These are phyloP conservation scores for Penicillium ochrochloron DNA, from an alignment of 495 filamentous ascomycete species.

Conservation along the genomic window DNA sequence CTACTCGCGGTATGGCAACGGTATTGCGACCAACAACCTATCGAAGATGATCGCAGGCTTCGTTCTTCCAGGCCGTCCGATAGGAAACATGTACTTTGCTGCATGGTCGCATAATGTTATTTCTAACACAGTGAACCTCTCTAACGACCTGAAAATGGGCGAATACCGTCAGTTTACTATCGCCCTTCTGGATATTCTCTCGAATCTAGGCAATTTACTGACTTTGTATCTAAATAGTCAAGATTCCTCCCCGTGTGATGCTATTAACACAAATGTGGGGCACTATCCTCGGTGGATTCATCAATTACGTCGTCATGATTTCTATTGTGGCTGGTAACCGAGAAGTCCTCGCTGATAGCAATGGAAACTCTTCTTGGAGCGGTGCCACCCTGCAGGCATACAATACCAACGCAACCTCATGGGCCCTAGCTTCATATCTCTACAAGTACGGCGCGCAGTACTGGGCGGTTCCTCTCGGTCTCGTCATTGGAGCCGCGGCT, in stretches of 20 bases:
- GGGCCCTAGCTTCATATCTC: conserved; percentile 49
- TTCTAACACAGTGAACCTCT: conserved; percentile 35
- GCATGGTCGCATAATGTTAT: conserved; percentile 47
- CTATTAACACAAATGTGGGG: conserved; percentile 52
- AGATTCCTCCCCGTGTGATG: conserved; percentile 51
- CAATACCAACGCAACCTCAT: conserved; percentile 48
- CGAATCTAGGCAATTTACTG: background rate
- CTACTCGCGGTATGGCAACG: conserved; percentile 41
- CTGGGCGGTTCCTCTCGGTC: conserved; percentile 51
- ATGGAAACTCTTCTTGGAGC: conserved; percentile 53
- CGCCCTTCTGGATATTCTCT: background rate
- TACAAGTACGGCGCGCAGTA: conserved; percentile 40
- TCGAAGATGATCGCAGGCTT: conserved; percentile 45
- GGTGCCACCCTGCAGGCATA: conserved; percentile 48
- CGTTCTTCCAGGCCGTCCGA: conserved; percentile 47
- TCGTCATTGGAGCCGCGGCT: conserved; percentile 45
- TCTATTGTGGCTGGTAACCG: conserved; percentile 44
- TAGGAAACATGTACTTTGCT: conserved; percentile 52
- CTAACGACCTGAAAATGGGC: conserved; percentile 44
- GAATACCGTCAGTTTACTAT: conserved; percentile 36
- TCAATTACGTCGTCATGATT: conserved; percentile 56
- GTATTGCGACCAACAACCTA: conserved; percentile 44
- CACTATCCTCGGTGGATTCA: conserved; percentile 46
- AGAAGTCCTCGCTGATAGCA: conserved; percentile 37
- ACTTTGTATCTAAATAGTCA: conserved; percentile 31